Evolutionary conservation across 2,329 filamentous ascomycete species (phyloP), one percentile per base, ranked within the genome.

Genomic region (Diaporthe sp.): DNA sequence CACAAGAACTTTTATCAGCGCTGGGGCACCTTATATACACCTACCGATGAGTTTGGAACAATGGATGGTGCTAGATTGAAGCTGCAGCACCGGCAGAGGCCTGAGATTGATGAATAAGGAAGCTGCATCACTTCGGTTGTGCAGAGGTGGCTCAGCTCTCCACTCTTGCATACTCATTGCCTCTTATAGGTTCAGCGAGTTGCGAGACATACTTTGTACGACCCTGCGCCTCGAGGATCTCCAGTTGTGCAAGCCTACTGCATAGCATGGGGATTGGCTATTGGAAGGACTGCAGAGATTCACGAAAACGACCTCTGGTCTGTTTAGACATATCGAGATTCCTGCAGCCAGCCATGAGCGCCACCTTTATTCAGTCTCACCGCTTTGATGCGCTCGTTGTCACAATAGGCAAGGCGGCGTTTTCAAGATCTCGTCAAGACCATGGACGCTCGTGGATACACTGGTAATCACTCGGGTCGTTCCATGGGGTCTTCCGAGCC

Each of bases 401-500:
- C n/a, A n/a, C 13, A 44, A 9, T 28, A 31, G 55, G 19, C 19
- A 22, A 44, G 4, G 5, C 39, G 13, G 15, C 22, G 12, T 17
- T 15, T 42, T 44, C 57, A 15, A 17, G 19, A 25, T 42, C 34
- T 17, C 1, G 22, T 19, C 31, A 28, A 44, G 34, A 25, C 37
- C 37, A 62, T 62, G 59, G 59, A 62, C 9, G 13, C 34, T n/a
- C 57, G 37, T 59, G 17, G 4, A 39, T 59, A 25, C 15, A 19
- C 13, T 62, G 7, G 13, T 28, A n/a, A 13, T n/a, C 57, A n/a
- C 8, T 39, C 31, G 31, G 10, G 10, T 15, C 4, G 7, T 59
- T 39, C 34, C 2, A 39, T 3, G 22, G 10, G 15, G 17, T 17
- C 57, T 39, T 59, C 19, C 31, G 7, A 82, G 58, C 77, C 80